These are phyloP conservation scores for Zygoascus tannicola DNA, from an alignment of 805 yeast genomes.

Conservation along the genomic window DNA sequence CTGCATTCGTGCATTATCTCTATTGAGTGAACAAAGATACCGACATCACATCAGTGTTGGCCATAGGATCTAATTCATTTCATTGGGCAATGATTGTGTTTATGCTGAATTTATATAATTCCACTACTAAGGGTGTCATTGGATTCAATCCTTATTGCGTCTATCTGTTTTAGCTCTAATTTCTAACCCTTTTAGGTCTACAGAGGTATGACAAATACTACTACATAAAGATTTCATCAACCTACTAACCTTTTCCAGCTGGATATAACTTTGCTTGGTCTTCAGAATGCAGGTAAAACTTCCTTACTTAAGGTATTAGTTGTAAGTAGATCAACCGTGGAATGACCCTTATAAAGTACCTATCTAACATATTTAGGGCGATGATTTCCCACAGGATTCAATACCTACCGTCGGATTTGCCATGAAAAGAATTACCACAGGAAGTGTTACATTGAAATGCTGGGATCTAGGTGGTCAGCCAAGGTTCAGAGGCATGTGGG, in stretches of 20 bases:
- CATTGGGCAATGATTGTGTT: no score
- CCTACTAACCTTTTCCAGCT: slow-evolving; percentile 18
- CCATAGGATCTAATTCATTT: no score
- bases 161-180: no score
- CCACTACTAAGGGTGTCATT: no score
- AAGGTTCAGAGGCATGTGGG: slow-evolving; percentile 33
- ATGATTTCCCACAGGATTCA: slow-evolving; percentile 27
- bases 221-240: neutral
- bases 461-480: slow-evolving; percentile 36
- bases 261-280: slow-evolving; percentile 29
- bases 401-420: slow-evolving; percentile 34
- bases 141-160: no score
- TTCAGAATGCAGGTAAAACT: slow-evolving; percentile 33
- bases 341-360: neutral
- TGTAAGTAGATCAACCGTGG: slow-evolving; percentile 15
- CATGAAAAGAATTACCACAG: slow-evolving; percentile 28
- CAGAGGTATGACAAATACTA: slow-evolving; percentile 18
- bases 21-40: no score
- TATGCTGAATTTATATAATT: no score
- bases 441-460: slow-evolving; percentile 30
- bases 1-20: no score
- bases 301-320: slow-evolving; percentile 26
- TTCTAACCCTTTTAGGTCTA: slow-evolving; percentile 21
- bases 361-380: slow-evolving; percentile 7
- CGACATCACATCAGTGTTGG: no score